Conservation (phyloP, 192 early-diverging fungal genomes). For the Linnemannia zychae region DNA sequence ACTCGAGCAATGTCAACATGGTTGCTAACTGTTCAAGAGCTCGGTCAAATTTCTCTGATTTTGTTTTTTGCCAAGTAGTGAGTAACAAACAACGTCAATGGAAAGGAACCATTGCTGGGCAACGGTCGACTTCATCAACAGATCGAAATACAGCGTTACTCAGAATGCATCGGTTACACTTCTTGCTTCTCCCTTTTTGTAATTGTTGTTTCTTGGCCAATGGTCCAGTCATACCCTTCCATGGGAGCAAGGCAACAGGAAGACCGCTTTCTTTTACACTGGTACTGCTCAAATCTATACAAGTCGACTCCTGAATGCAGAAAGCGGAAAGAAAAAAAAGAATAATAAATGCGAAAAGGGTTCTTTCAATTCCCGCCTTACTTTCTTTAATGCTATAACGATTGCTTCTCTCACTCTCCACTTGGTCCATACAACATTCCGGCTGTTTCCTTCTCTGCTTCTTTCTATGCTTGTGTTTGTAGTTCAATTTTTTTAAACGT, state of each 20-base stretch:
- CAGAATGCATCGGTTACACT: neutral
- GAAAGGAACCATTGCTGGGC: neutral
- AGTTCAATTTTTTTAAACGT: neutral
- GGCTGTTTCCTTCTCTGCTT: neutral
- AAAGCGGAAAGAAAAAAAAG: neutral
- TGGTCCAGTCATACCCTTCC: neutral
- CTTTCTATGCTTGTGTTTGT: neutral
- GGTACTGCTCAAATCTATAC: neutral
- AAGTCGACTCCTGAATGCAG: neutral
- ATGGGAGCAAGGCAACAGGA: neutral
- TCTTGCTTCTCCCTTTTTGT: neutral
- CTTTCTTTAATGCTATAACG: neutral
- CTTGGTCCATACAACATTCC: neutral
- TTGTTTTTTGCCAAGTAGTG: neutral
- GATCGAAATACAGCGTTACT: neutral
- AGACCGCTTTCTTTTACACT: neutral
- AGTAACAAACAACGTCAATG: neutral
- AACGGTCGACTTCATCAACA: slow-evolving; percentile 3
- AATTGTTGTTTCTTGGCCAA: neutral
- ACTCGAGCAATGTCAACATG: neutral
- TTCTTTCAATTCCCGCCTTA: neutral
- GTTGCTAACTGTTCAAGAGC: neutral
- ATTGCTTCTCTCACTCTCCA: neutral
- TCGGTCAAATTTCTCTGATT: neutral
- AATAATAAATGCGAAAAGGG: neutral